Conservation (phyloP, 1,139 yeast genomes). For the Ogataea hybrid region DNA sequence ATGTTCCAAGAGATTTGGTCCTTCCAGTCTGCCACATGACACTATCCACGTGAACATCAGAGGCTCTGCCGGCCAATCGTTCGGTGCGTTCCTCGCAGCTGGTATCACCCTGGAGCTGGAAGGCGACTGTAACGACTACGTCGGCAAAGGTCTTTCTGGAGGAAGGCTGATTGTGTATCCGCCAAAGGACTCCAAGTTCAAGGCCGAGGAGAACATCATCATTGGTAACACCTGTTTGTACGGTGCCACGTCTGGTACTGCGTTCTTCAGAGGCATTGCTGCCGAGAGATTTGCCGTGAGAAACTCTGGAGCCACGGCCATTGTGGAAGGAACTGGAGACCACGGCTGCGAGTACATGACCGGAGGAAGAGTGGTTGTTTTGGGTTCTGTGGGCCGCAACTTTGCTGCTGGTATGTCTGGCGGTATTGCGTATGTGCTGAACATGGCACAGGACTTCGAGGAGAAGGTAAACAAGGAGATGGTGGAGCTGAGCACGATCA, state of each 20-base stretch:
- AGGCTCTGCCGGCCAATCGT: conserved; percentile 98
- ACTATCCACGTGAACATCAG: conserved; percentile 88
- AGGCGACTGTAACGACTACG: conserved; percentile 98
- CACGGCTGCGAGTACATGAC: conserved; percentile 99
- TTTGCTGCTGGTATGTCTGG: conserved; percentile 99
- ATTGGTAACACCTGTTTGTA: conserved; percentile 97
- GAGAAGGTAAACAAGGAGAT: conserved; percentile 79
- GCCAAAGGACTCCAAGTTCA: conserved; percentile 77
- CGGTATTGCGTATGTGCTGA: conserved; percentile 96
- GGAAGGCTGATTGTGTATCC: conserved; percentile 93
- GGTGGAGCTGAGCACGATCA: conserved; percentile 73
- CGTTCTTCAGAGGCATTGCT: conserved; percentile 94
- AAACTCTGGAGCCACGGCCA: conserved; percentile 97
- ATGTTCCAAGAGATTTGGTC: conserved; percentile 91
- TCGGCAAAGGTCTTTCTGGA: conserved; percentile 96
- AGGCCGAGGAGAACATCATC: conserved; percentile 94
- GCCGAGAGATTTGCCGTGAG: conserved; percentile 99
- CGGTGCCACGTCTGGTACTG: conserved; percentile 96
- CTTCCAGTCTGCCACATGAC: conserved; percentile 90
- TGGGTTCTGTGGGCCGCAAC: conserved; percentile 90
- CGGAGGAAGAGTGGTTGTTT: conserved; percentile 94
- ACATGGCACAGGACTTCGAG: conserved; percentile 89
- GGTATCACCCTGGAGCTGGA: conserved; percentile 94
- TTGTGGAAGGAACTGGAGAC: conserved; percentile 96
- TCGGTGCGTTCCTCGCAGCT: conserved; percentile 95